Conservation (phyloP, 2,329 filamentous ascomycete species). For the Teratosphaeriaceae sp. region DNA sequence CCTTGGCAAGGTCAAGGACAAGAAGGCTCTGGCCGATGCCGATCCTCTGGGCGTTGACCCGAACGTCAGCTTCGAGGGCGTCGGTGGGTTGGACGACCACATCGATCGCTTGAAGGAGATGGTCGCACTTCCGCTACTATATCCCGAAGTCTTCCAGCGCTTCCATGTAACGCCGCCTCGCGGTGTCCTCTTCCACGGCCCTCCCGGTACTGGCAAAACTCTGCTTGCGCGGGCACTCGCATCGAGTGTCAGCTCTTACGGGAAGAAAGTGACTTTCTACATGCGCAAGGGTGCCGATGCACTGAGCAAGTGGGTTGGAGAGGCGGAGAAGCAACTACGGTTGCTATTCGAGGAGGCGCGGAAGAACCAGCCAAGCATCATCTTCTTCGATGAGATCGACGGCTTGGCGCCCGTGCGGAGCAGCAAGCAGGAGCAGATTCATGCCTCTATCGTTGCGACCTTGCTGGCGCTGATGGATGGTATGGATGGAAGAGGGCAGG, state of each 20-base stretch:
- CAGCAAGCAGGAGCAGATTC: slow-evolving; percentile 97
- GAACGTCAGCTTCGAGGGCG: slow-evolving; percentile 87
- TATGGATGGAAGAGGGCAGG: slow-evolving; percentile 98
- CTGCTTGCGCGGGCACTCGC: slow-evolving; percentile 89
- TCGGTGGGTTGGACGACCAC: slow-evolving; percentile 85
- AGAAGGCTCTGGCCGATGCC: slow-evolving; percentile 84
- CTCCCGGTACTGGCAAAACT: slow-evolving; percentile 95
- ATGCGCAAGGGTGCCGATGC: slow-evolving; percentile 99
- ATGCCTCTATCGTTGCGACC: slow-evolving; percentile 94
- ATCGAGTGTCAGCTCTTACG: slow-evolving; percentile 80
- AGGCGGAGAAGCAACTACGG: slow-evolving; percentile 90
- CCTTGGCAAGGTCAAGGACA: slow-evolving; percentile 88
- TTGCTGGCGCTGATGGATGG: slow-evolving; percentile 96
- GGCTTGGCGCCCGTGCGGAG: slow-evolving; percentile 91
- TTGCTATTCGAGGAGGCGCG: slow-evolving; percentile 92
- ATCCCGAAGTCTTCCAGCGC: slow-evolving; percentile 85
- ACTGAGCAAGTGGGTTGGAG: slow-evolving; percentile 97
- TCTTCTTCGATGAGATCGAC: slow-evolving; percentile 99
- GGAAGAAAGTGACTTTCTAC: slow-evolving; percentile 95
- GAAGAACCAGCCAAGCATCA: slow-evolving; percentile 95
- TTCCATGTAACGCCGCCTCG: slow-evolving; percentile 92
- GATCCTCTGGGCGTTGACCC: slow-evolving; percentile 91
- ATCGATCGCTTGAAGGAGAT: slow-evolving; percentile 98
- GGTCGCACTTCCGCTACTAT: slow-evolving; percentile 89
- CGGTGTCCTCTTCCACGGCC: slow-evolving; percentile 93